phyloP scores from a whole-genome alignment of 768 basidiomycete species.

The Mycena maculata region DNA sequence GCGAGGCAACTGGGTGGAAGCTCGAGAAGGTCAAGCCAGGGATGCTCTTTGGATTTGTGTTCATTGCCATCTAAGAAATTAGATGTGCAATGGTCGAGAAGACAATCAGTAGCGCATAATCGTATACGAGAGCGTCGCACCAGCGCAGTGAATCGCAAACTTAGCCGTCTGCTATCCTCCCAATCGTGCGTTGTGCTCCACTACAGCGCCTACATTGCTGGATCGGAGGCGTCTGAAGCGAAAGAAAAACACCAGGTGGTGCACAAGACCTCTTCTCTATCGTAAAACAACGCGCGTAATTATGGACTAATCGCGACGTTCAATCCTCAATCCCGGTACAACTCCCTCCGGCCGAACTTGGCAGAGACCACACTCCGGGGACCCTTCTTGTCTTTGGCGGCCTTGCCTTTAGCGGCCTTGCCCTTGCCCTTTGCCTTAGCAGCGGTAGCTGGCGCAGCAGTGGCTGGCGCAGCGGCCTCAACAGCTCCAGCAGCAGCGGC shows the following conservation, averaged over 20 bases:
- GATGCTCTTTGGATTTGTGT: slow-evolving; percentile 32
- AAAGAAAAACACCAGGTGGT: no score
- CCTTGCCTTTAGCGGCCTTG: not conserved
- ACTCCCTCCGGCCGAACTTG: not conserved
- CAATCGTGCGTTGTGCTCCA: no score
- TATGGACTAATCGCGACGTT: no score
- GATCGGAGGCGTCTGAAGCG: no score
- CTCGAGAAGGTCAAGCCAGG: slow-evolving; percentile 38
- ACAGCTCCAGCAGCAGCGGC: not conserved
- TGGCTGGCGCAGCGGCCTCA: not conserved
- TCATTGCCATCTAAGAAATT: slow-evolving; percentile 21
- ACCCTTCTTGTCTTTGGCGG: not conserved
- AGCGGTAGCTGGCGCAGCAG: not conserved
- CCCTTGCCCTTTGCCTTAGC: not conserved
- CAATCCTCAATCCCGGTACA: not conserved
- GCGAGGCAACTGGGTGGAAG: slow-evolving; percentile 43
- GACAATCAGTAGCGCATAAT: no score
- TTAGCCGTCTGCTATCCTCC: no score
- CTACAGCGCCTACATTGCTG: no score
- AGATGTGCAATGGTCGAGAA: not conserved
- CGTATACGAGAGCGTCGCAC: no score
- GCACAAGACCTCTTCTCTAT: no score
- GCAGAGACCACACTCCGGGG: not conserved
- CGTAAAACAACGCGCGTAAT: no score
- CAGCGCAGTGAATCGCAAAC: no score